Percentiles rank a stretch among this genome's conserved stretches.
These are phyloP conservation scores for Cynara cardunculus DNA, from an alignment of 129 eudicot genomes.

Conservation along the genomic window DNA sequence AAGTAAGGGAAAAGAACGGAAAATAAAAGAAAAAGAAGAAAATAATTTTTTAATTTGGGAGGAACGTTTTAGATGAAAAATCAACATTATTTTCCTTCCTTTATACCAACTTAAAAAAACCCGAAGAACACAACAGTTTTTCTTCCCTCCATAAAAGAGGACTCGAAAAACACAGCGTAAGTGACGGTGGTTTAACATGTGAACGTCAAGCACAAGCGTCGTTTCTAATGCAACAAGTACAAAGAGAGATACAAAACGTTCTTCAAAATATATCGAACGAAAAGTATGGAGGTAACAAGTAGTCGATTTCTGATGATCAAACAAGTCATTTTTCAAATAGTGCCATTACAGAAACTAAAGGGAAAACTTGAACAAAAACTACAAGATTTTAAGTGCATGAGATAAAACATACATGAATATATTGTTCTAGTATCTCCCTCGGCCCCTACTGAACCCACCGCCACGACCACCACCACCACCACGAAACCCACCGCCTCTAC, in stretches of 20 bases:
- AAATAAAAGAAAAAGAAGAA: no score
- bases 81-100: no score
- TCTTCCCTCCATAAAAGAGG: no score
- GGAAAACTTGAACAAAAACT: conserved; percentile 22
- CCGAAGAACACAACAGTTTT: no score
- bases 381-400: conserved; percentile 13
- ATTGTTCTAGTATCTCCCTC: conserved; percentile 41
- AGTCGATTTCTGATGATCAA: neutral
- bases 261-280: neutral
- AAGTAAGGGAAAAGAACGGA: no score
- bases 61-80: no score
- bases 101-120: no score
- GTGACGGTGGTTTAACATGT: no score
- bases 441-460: conserved; percentile 45
- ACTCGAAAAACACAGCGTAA: no score
- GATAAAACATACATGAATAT: conserved; percentile 5
- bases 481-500: conserved; percentile 45
- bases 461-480: conserved; percentile 48
- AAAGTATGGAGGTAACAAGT: neutral
- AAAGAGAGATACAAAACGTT: neutral
- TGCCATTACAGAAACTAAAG: conserved; percentile 5
- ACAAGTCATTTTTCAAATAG: conserved; percentile 11
- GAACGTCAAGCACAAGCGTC: no score
- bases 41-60: no score
- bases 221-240: neutral